Percentiles rank a stretch among this genome's conserved stretches.
Conservation (phyloP, 257 asterid genomes). For the Ilex asprella region DNA sequence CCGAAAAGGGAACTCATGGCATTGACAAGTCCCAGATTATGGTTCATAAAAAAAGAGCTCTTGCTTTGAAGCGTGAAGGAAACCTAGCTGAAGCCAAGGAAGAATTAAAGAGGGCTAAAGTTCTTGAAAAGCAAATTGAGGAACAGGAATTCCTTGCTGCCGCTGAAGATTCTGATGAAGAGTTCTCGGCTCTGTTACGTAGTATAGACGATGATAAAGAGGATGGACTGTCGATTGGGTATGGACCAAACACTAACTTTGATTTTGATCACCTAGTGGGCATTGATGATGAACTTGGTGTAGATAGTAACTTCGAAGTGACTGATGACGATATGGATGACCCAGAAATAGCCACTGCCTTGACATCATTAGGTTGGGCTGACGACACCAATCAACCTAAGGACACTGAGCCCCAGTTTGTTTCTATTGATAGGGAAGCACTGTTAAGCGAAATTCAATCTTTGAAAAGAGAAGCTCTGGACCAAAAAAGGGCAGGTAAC, state of each 20-base stretch:
- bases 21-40: conserved; percentile 60
- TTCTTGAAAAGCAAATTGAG: conserved; percentile 86
- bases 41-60: conserved; percentile 83
- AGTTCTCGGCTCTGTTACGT: conserved; percentile 56
- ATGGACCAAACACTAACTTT: conserved; percentile 32
- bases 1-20: conserved; percentile 34
- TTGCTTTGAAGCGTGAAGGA: conserved; percentile 83
- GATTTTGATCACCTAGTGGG: conserved; percentile 43
- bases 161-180: conserved; percentile 84
- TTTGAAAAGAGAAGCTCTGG: conserved; percentile 60
- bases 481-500: conserved; percentile 69
- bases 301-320: conserved; percentile 59
- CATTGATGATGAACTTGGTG: conserved; percentile 41
- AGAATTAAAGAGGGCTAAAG: conserved; percentile 85
- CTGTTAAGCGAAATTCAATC: conserved; percentile 50
- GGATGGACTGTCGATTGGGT: conserved; percentile 32
- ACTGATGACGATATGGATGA: conserved; percentile 74
- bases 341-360: conserved; percentile 80
- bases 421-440: conserved; percentile 30
- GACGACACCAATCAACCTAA: conserved; percentile 40
- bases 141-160: conserved; percentile 86
- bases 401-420: conserved; percentile 20
- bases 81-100: conserved; percentile 85
- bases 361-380: conserved; percentile 84
- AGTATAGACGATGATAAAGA: conserved; percentile 51